These are phyloP conservation scores for Colletotrichum simmondsii DNA, from an alignment of 2,329 filamentous ascomycete genomes.

Conservation along the genomic window DNA sequence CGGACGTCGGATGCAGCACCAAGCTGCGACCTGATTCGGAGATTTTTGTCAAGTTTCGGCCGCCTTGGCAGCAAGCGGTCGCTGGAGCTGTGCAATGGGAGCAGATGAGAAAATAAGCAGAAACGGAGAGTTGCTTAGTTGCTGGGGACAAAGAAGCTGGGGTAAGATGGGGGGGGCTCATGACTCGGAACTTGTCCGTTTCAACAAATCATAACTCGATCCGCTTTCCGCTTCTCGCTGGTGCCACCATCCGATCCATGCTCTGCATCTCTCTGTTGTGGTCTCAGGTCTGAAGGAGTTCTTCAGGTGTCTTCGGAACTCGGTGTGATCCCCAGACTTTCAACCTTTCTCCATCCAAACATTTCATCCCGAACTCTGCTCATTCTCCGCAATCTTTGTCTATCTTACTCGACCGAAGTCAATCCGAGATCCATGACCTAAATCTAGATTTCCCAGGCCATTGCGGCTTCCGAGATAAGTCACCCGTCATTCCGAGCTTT, in stretches of 20 bases:
- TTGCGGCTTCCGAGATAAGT: conserved; percentile 16
- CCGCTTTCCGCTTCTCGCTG: conserved; percentile 20
- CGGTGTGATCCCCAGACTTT: conserved; percentile 8
- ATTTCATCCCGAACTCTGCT: conserved; percentile 10
- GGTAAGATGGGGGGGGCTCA: not conserved
- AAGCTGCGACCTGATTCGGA: conserved; percentile 35
- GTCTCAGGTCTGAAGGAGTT: not conserved
- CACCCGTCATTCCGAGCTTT: not conserved
- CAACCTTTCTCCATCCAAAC: conserved; percentile 17
- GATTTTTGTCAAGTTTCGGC: conserved; percentile 42
- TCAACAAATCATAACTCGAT: conserved; percentile 13
- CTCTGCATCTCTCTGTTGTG: not conserved
- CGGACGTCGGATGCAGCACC: conserved; percentile 32
- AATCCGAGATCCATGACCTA: conserved; percentile 23
- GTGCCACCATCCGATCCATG: not conserved
- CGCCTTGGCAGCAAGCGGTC: conserved; percentile 38
- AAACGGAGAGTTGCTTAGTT: not conserved
- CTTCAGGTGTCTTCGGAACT: conserved; percentile 21
- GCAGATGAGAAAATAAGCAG: conserved; percentile 39
- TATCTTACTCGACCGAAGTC: not conserved
- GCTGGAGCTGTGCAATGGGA: conserved; percentile 40
- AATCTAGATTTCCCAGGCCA: not conserved
- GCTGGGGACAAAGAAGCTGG: not conserved
- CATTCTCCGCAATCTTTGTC: conserved; percentile 15
- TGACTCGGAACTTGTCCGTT: conserved; percentile 9